A percentile compares a stretch with the other conserved stretches of the same genome.
Conservation (phyloP, 371 early-diverging fungal genomes). For the Thermomucor indicae-seudaticae region DNA sequence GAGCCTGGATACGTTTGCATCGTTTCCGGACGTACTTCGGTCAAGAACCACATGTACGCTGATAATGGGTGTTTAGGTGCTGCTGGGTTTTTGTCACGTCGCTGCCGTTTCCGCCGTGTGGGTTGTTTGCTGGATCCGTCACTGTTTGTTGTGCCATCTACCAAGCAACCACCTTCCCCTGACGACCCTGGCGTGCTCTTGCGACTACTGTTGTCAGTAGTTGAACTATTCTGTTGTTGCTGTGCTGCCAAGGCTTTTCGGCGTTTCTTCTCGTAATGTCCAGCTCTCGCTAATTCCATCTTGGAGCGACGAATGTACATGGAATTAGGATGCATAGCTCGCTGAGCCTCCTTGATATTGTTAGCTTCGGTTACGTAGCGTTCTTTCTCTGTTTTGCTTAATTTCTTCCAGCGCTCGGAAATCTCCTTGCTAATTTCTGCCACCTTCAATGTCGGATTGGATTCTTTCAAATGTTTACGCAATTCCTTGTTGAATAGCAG, state of each 20-base stretch:
- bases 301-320: constrained; percentile 69
- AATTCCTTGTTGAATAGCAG: constrained; percentile 63
- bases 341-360: constrained; percentile 33
- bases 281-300: constrained; percentile 55
- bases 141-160: background rate
- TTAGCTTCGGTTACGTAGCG: constrained; percentile 36
- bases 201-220: background rate
- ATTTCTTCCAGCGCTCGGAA: constrained; percentile 53
- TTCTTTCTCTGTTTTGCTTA: constrained; percentile 36
- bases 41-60: constrained; percentile 71
- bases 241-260: constrained; percentile 7
- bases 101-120: constrained; percentile 20
- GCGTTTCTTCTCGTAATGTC: constrained; percentile 27
- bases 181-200: background rate
- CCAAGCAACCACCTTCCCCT: background rate
- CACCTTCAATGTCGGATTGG: constrained; percentile 61
- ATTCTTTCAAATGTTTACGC: constrained; percentile 57
- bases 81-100: constrained; percentile 52
- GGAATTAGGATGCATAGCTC: constrained; percentile 53
- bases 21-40: constrained; percentile 59
- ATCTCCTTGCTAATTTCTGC: constrained; percentile 65
- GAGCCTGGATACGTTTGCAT: constrained; percentile 62
- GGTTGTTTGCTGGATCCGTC: background rate
- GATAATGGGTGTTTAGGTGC: constrained; percentile 81
- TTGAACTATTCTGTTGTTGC: constrained; percentile 2